Evolutionary conservation across 805 yeast genomes (phyloP).

Genomic region (Priceomyces melissophilus): DNA sequence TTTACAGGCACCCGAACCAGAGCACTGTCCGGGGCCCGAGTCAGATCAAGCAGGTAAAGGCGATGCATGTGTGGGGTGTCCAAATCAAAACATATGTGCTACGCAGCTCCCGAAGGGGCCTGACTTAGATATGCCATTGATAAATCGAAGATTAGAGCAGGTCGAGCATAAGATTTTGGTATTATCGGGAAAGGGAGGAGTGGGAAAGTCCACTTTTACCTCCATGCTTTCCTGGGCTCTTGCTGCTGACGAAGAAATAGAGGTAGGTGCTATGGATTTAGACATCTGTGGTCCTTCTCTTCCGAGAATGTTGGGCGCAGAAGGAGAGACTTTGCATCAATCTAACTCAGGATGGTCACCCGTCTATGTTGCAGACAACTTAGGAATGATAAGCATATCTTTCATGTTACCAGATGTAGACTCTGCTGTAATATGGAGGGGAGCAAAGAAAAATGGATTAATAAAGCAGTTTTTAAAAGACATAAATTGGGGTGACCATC

Average conservation of each 20-base stretch:
- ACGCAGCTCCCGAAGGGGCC: slow-evolving; percentile 85
- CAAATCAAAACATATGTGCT: slow-evolving; percentile 87
- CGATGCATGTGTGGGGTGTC: slow-evolving; percentile 93
- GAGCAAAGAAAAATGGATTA: slow-evolving; percentile 89
- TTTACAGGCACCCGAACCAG: slow-evolving; percentile 75
- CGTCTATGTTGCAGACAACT: slow-evolving; percentile 89
- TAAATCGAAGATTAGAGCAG: slow-evolving; percentile 60
- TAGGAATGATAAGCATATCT: slow-evolving; percentile 93
- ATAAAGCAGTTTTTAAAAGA: slow-evolving; percentile 92
- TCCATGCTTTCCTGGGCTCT: slow-evolving; percentile 96
- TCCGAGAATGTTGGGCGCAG: slow-evolving; percentile 92
- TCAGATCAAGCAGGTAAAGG: slow-evolving; percentile 90
- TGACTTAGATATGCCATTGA: slow-evolving; percentile 84
- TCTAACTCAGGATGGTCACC: slow-evolving; percentile 96
- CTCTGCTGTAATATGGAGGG: slow-evolving; percentile 95
- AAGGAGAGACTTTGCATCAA: slow-evolving; percentile 79
- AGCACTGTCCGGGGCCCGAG: slow-evolving; percentile 98
- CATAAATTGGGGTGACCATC: slow-evolving; percentile 83
- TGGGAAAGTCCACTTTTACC: slow-evolving; percentile 95
- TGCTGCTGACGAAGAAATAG: slow-evolving; percentile 72
- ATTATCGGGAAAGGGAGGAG: slow-evolving; percentile 89
- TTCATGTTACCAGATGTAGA: slow-evolving; percentile 92
- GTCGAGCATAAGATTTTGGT: slow-evolving; percentile 77
- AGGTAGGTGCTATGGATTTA: slow-evolving; percentile 94
- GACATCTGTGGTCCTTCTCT: slow-evolving; percentile 98